A percentile compares a stretch with the other conserved stretches of the same genome.
Conservation (phyloP, 2,329 filamentous ascomycete genomes). For the Fragosphaeria purpurea region DNA sequence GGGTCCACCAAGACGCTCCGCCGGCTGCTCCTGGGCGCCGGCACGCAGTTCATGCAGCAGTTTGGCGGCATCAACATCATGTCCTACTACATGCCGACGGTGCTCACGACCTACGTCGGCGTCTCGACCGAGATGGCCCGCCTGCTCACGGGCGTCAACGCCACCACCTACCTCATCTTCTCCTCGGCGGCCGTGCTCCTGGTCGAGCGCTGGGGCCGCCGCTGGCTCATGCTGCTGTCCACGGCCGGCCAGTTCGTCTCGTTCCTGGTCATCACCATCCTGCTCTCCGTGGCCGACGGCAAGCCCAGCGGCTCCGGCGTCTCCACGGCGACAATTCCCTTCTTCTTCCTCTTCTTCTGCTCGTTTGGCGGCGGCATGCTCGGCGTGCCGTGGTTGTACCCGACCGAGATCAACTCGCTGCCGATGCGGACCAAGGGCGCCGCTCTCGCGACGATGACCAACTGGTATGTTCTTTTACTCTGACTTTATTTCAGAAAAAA, state of each 20-base stretch:
- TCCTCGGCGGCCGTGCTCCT: constrained; percentile 18
- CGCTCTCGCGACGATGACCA: constrained; percentile 24
- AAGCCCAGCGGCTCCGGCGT: background rate
- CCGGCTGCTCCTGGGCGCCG: constrained; percentile 39
- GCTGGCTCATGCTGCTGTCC: constrained; percentile 46
- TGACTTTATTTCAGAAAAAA: too few relatives aligned
- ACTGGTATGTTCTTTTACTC: constrained; percentile 17
- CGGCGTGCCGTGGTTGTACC: constrained; percentile 29
- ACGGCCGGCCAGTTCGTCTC: constrained; percentile 23
- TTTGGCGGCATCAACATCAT: constrained; percentile 27
- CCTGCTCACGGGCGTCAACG: constrained; percentile 39
- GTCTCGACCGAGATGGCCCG: constrained; percentile 37
- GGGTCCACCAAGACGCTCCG: constrained; percentile 37
- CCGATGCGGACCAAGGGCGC: constrained; percentile 28
- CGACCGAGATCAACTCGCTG: constrained; percentile 10
- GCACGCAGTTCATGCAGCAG: constrained; percentile 21
- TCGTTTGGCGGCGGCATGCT: constrained; percentile 22
- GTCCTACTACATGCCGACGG: constrained; percentile 32
- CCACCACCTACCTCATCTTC: constrained; percentile 20
- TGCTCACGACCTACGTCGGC: constrained; percentile 42
- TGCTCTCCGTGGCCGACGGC: constrained; percentile 11
- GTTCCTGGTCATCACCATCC: constrained; percentile 14
- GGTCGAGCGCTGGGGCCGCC: constrained; percentile 34
- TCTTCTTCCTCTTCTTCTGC: constrained; percentile 16
- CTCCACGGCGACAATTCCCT: constrained; percentile 8